Percentiles rank a stretch among this genome's conserved stretches.
phyloP scores from a whole-genome alignment of 345 rosid genomes.

The Excoecaria agallocha region DNA sequence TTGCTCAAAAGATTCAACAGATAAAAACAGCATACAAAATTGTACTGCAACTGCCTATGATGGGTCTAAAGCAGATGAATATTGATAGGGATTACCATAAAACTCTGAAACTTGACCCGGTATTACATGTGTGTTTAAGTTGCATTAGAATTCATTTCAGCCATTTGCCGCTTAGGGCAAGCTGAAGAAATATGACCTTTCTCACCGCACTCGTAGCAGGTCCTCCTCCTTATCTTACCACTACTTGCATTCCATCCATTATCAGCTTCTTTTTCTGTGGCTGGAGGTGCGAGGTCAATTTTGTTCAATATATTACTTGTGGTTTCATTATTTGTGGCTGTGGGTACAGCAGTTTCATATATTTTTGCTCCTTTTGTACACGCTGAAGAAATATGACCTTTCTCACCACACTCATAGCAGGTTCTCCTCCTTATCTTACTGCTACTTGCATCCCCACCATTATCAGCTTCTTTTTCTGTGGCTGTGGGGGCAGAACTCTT shows the following conservation, averaged over 20 bases:
- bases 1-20: neutral
- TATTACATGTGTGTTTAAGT: neutral
- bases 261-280: slow-evolving; percentile 18
- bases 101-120: neutral
- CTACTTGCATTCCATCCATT: slow-evolving; percentile 22
- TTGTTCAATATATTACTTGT: neutral
- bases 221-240: slow-evolving; percentile 70
- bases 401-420: slow-evolving; percentile 78
- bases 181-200: slow-evolving; percentile 77
- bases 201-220: slow-evolving; percentile 75
- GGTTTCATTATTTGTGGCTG: slow-evolving; percentile 15
- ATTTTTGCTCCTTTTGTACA: slow-evolving; percentile 40
- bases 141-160: slow-evolving; percentile 24
- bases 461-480: slow-evolving; percentile 19
- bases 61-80: neutral
- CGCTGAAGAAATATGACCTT: slow-evolving; percentile 73
- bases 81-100: neutral
- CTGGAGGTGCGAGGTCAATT: neutral
- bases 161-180: slow-evolving; percentile 57
- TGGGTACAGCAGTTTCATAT: slow-evolving; percentile 11
- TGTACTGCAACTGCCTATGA: neutral
- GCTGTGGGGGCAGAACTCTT: neutral
- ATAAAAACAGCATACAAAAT: neutral
- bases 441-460: slow-evolving; percentile 24
- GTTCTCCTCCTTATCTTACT: slow-evolving; percentile 72